Conservation (phyloP, 768 basidiomycete genomes). For the Lactarius akahatsu region DNA sequence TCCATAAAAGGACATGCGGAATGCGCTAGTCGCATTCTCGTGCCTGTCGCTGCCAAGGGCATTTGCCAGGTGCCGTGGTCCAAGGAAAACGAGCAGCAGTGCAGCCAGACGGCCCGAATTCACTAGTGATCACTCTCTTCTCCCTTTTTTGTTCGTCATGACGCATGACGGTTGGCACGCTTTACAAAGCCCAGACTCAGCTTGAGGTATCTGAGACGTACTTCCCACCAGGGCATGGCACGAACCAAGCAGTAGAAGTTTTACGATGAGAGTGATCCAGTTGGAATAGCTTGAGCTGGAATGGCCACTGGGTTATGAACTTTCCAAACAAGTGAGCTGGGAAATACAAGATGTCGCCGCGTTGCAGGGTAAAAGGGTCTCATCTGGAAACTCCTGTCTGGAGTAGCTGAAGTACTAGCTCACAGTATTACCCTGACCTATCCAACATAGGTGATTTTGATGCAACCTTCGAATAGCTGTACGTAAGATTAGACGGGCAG, state of each 20-base stretch:
- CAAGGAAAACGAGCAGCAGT: neutral
- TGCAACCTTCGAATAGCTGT: too few relatives aligned
- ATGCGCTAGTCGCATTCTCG: neutral
- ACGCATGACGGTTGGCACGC: neutral
- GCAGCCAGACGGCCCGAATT: neutral
- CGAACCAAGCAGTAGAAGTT: neutral
- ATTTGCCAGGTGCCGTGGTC: neutral
- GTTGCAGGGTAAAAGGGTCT: neutral
- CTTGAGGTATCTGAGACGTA: neutral
- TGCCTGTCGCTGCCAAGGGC: neutral
- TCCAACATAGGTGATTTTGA: too few relatives aligned
- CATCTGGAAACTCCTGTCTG: neutral
- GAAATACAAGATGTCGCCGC: neutral
- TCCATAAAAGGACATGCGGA: constrained; percentile 1
- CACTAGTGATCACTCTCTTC: neutral
- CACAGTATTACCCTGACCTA: too few relatives aligned
- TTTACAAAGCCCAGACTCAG: neutral
- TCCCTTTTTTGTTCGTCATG: neutral
- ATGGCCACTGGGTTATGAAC: too few relatives aligned
- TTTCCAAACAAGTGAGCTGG: too few relatives aligned
- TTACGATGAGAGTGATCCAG: neutral
- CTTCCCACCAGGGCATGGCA: neutral
- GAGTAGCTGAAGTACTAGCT: too few relatives aligned
- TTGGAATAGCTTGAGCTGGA: neutral
- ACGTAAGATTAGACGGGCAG: too few relatives aligned